Evolutionary conservation across 495 filamentous ascomycete species (phyloP), one percentile per base, ranked within the genome.

Genomic region (Cercophora scortea): DNA sequence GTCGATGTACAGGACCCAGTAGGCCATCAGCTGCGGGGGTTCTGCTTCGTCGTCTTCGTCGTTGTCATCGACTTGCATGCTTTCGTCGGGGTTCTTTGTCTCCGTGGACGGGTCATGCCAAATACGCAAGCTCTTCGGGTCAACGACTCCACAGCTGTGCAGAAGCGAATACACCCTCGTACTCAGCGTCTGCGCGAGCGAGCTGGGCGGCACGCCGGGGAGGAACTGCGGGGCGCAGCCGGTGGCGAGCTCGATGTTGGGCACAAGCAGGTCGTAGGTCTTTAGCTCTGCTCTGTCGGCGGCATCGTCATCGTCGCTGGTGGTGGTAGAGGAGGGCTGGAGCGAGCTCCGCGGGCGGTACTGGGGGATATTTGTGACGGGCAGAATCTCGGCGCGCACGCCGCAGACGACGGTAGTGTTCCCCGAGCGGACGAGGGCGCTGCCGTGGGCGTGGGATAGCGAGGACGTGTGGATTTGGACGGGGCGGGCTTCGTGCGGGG

Each of bases 1-100:
- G 67, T 96, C 90, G 54, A 98, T 90, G 61, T 96, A 96, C 3
- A 98, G 81, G 9, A 85, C 83, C 92, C 92, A 98, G 64, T 89
- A 97, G 6, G 83, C 91, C 65, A 88, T 89, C 34, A 89, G 71
- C 60, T 86, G 78, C 38, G 61, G 51, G 48, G 59, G 54, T 73
- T 67, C 45, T 8, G 63, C 65, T 4, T 70, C 66, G 32, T 73
- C 72, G 7, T 71, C 65, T 32, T 70, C 70, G 45, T 70, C 70
- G 15, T 65, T 76, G 57, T 72, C 71, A 32, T 71, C 71, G 47
- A 70, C 71, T 15, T 66, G 68, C 56, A 72, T 73, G 12, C 61
- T 52, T 39, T 32, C 48, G 34, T 61, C 51, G 49, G 16, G 51
- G 65, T 62, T 13, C 58, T 50, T n/a, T 59, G 60, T 8, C 25